phyloP scores from a whole-genome alignment of 768 basidiomycete species.

The Atractiella rhizophila region DNA sequence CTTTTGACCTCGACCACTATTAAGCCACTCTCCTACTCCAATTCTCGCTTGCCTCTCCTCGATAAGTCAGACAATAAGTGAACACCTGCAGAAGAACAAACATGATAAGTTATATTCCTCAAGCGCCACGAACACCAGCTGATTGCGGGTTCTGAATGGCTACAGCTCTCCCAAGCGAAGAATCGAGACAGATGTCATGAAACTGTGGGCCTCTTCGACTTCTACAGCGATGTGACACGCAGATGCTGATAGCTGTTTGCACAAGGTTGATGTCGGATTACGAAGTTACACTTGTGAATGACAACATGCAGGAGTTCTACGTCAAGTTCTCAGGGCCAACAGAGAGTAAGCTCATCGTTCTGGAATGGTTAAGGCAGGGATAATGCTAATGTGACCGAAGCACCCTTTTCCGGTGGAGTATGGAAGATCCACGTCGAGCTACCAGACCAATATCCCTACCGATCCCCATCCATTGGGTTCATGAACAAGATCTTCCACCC shows the following conservation, averaged over 20 bases:
- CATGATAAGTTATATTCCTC: too few species aligned
- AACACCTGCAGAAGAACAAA: too few species aligned
- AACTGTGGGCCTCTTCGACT: conserved; percentile 38
- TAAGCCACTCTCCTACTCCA: too few species aligned
- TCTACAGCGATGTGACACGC: neutral
- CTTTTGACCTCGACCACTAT: too few species aligned
- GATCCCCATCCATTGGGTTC: conserved; percentile 95
- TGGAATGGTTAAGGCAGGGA: neutral
- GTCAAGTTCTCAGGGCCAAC: conserved; percentile 79
- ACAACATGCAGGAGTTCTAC: conserved; percentile 97
- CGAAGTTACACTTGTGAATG: conserved; percentile 88
- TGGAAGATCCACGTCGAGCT: conserved; percentile 99
- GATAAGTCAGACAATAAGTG: too few species aligned
- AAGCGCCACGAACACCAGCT: too few species aligned
- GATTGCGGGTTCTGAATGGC: neutral
- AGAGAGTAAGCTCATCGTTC: conserved; percentile 64
- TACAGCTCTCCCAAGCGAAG: conserved; percentile 73
- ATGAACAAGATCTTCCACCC: conserved; percentile 83
- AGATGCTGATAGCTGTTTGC: conserved; percentile 2
- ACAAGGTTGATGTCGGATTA: conserved; percentile 98
- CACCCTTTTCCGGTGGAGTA: conserved; percentile 86
- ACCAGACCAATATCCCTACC: conserved; percentile 95
- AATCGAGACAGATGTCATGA: conserved; percentile 99
- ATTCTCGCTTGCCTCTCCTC: too few species aligned
- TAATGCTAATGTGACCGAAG: conserved; percentile 26